A percentile compares a stretch with the other conserved stretches of the same genome.
Conservation (phyloP, 306 rosid species). For the Ormosia emarginata region DNA sequence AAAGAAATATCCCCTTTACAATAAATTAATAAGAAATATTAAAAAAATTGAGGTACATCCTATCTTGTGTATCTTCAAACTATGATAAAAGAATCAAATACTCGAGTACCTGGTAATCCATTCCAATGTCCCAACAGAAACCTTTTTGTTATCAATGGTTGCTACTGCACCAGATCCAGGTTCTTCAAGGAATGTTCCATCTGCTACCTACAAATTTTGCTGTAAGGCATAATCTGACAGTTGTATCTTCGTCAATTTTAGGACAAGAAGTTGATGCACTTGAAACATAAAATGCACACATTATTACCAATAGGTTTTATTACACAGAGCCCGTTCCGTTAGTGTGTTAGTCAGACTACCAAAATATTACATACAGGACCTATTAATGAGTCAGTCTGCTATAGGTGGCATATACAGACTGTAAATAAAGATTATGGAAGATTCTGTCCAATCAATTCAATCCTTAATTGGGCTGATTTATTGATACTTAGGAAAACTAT, state of each 20-base stretch:
- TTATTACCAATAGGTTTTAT: conserved; percentile 6
- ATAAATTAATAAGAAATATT: conserved; percentile 8
- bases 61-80: neutral
- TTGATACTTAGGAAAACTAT: too few relatives aligned
- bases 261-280: neutral
- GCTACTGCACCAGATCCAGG: conserved; percentile 99
- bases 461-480: too few relatives aligned
- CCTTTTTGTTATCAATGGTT: conserved; percentile 54
- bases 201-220: conserved; percentile 52
- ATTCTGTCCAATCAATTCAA: too few relatives aligned
- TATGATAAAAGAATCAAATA: neutral
- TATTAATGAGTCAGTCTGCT: neutral
- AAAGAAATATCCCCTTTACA: neutral
- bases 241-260: conserved; percentile 1
- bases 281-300: conserved; percentile 11
- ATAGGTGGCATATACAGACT: neutral
- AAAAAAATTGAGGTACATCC: neutral
- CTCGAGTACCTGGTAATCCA: conserved; percentile 75
- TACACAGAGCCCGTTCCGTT: neutral
- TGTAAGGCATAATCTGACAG: neutral
- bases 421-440: too few relatives aligned
- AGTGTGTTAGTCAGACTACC: neutral
- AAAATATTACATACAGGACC: neutral
- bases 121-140: conserved; percentile 88
- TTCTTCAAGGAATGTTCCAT: conserved; percentile 90